These are phyloP conservation scores for Holtermannia corniformis DNA, from an alignment of 768 basidiomycete genomes.

Conservation along the genomic window DNA sequence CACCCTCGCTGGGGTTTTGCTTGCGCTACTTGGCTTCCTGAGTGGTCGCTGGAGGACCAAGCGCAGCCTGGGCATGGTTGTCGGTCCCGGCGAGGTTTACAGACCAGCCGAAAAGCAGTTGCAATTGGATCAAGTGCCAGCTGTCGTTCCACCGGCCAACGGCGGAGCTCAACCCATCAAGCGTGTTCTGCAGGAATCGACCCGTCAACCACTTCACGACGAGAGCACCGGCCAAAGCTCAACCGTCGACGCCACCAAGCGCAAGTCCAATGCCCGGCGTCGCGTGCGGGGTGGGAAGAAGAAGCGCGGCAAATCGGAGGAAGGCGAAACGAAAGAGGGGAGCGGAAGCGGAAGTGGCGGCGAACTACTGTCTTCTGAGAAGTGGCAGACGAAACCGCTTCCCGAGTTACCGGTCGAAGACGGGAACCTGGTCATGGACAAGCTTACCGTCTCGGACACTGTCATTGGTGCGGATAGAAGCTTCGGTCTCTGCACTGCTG, in stretches of 20 bases:
- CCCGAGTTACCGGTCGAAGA: constrained; percentile 29
- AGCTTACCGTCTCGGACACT: constrained; percentile 39
- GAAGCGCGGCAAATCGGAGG: constrained; percentile 35
- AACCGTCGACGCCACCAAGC: neutral
- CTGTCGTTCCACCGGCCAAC: constrained; percentile 1
- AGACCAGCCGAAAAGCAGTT: constrained; percentile 5
- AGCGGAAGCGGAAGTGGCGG: constrained; percentile 32
- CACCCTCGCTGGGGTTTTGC: neutral
- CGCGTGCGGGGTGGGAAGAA: constrained; percentile 50
- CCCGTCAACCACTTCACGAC: neutral
- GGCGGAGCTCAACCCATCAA: neutral
- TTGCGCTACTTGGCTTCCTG: neutral
- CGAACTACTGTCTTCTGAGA: constrained; percentile 26
- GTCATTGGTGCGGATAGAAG: constrained; percentile 38
- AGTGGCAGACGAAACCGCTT: constrained; percentile 27
- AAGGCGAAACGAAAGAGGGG: constrained; percentile 35
- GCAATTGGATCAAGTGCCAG: neutral
- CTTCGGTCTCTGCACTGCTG: too few species aligned
- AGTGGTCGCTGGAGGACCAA: neutral
- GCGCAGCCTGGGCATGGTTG: neutral
- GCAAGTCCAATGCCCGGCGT: constrained; percentile 22
- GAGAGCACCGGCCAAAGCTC: constrained; percentile 28
- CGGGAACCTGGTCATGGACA: constrained; percentile 20
- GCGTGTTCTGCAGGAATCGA: neutral
- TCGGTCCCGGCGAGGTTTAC: neutral